These are phyloP conservation scores for Eragrostis tef DNA, from an alignment of 202 grass and related monocot genomes.

Conservation along the genomic window DNA sequence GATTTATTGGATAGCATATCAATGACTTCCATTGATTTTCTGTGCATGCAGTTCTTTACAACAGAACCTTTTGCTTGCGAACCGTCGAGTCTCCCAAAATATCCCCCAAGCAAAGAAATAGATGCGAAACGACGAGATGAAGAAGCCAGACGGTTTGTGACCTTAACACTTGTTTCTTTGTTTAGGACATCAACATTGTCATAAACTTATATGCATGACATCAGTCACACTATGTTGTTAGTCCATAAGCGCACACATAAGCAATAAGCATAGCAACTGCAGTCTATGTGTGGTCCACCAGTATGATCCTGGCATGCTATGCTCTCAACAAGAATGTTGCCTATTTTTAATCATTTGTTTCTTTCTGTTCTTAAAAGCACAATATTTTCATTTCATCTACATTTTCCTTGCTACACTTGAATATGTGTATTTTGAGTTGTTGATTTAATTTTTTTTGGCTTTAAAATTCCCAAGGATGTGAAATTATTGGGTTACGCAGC, in stretches of 20 bases:
- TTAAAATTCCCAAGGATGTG: constrained; percentile 20
- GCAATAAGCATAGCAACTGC: constrained; percentile 2
- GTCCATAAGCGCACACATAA: background rate
- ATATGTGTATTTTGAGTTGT: constrained; percentile 24
- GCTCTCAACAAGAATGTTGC: background rate
- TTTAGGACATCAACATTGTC: background rate
- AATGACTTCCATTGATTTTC: constrained; percentile 1
- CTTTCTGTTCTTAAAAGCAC: constrained; percentile 19
- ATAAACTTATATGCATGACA: background rate
- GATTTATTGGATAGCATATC: background rate
- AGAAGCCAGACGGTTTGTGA: constrained; percentile 85
- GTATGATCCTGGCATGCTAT: background rate
- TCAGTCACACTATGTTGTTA: background rate
- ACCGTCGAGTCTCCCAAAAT: constrained; percentile 71
- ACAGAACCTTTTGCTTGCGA: constrained; percentile 86
- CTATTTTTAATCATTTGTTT: constrained; percentile 8
- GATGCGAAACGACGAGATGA: constrained; percentile 93
- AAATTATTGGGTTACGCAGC: constrained; percentile 4
- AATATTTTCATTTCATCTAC: background rate
- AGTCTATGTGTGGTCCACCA: background rate
- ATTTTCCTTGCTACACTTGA: background rate
- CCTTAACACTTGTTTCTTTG: constrained; percentile 35
- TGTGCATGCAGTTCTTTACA: constrained; percentile 75
- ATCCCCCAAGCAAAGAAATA: constrained; percentile 93
- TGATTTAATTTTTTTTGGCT: constrained; percentile 14